phyloP scores from a whole-genome alignment of 2,329 filamentous ascomycete species.

The Colletotrichum somersetense region DNA sequence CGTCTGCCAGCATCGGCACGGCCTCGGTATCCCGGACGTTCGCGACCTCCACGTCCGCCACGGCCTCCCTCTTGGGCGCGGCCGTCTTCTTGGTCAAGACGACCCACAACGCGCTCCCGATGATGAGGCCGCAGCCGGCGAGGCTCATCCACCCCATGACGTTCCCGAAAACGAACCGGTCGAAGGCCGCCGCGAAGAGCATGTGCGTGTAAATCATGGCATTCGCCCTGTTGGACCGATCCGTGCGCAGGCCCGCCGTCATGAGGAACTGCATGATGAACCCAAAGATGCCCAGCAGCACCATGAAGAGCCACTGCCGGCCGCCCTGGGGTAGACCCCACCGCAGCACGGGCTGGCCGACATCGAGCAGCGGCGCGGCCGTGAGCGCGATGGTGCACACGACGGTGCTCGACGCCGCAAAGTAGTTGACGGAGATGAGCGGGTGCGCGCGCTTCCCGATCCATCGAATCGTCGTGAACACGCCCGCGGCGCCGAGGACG shows the following conservation, averaged over 20 bases:
- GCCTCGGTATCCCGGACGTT: slow-evolving; percentile 52
- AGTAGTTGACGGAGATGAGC: slow-evolving; percentile 89
- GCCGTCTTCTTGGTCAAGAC: slow-evolving; percentile 58
- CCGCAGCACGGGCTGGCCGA: slow-evolving; percentile 60
- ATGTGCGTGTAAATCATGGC: slow-evolving; percentile 71
- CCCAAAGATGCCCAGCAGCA: slow-evolving; percentile 78
- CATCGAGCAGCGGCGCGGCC: slow-evolving; percentile 58
- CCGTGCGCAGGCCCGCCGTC: slow-evolving; percentile 79
- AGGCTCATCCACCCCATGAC: slow-evolving; percentile 63
- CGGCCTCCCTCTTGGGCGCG: slow-evolving; percentile 47
- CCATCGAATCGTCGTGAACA: slow-evolving; percentile 81
- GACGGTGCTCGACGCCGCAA: slow-evolving; percentile 76
- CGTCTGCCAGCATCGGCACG: slow-evolving; percentile 55
- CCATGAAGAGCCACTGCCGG: slow-evolving; percentile 75
- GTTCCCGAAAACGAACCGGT: slow-evolving; percentile 65
- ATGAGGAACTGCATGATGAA: slow-evolving; percentile 90
- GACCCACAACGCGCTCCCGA: slow-evolving; percentile 66
- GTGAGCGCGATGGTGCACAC: slow-evolving; percentile 74
- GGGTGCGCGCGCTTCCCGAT: slow-evolving; percentile 86
- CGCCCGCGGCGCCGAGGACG: slow-evolving; percentile 79
- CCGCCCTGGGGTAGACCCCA: slow-evolving; percentile 57
- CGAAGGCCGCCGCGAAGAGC: slow-evolving; percentile 66
- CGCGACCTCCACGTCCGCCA: slow-evolving; percentile 50
- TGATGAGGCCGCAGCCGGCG: slow-evolving; percentile 64
- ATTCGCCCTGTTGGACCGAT: slow-evolving; percentile 72